Conservation (phyloP, 768 basidiomycete genomes). For the Baorangia bicolor region DNA sequence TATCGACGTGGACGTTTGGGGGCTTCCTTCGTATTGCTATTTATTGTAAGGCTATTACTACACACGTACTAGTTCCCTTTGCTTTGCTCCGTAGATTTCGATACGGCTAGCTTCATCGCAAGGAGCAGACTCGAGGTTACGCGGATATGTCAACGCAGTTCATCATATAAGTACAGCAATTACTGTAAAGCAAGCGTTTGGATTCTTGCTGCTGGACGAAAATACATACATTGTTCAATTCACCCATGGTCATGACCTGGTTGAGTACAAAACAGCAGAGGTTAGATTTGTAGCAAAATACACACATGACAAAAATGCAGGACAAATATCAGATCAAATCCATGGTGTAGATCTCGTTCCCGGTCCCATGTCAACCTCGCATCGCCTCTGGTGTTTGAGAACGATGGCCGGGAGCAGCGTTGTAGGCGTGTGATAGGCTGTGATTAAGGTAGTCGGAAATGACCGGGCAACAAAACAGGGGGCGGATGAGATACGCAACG, state of each 20-base stretch:
- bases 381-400: neutral
- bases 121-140: neutral
- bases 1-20: neutral
- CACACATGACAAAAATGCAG: neutral
- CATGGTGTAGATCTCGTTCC: neutral
- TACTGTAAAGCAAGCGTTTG: neutral
- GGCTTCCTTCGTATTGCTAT: neutral
- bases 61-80: neutral
- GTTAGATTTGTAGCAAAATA: constrained; percentile 3
- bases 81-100: neutral
- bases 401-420: neutral
- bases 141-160: neutral
- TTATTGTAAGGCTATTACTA: constrained; percentile 23
- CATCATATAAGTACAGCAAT: too few species aligned
- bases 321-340: neutral
- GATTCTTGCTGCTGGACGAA: neutral
- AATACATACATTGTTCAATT: too few species aligned
- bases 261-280: neutral
- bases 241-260: neutral
- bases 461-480: neutral
- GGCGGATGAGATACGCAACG: neutral
- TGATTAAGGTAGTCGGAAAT: neutral
- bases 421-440: neutral
- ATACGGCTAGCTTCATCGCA: neutral
- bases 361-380: neutral